Conservation (phyloP, 2,329 filamentous ascomycete genomes). For the Ceratocystis papillata region DNA sequence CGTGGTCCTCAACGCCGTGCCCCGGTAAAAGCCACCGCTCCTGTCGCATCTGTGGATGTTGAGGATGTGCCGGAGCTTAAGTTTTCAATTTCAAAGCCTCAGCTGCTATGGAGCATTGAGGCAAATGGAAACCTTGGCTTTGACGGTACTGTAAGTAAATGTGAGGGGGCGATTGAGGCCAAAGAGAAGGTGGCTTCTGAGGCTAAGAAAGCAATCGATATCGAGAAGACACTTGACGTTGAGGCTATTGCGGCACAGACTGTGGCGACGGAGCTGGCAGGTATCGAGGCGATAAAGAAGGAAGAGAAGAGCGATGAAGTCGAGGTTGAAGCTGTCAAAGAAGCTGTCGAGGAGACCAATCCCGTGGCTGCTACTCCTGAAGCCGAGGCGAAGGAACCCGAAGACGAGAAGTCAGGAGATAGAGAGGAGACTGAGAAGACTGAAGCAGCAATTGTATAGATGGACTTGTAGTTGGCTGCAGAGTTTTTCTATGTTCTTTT, state of each 20-base stretch:
- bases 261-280: conserved; percentile 3
- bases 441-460: conserved; percentile 6
- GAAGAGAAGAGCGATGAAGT: neutral
- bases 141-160: conserved; percentile 30
- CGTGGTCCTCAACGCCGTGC: conserved; percentile 74
- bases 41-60: conserved; percentile 30
- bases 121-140: conserved; percentile 38
- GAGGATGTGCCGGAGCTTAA: conserved; percentile 30
- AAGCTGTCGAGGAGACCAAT: neutral
- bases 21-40: conserved; percentile 42
- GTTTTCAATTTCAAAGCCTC: conserved; percentile 39
- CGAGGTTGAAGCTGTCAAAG: neutral
- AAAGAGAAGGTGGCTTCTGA: neutral
- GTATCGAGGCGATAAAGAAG: conserved; percentile 1
- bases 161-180: conserved; percentile 1
- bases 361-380: neutral
- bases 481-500: no score
- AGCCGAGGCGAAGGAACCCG: neutral
- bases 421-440: neutral
- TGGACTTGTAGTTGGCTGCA: neutral
- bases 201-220: neutral
- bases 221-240: neutral
- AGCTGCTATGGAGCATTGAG: conserved; percentile 44
- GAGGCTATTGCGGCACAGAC: conserved; percentile 9
- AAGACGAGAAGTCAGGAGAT: neutral